These are phyloP conservation scores for Hypoxylon sp. DNA, from an alignment of 2,329 filamentous ascomycete species.

Conservation along the genomic window DNA sequence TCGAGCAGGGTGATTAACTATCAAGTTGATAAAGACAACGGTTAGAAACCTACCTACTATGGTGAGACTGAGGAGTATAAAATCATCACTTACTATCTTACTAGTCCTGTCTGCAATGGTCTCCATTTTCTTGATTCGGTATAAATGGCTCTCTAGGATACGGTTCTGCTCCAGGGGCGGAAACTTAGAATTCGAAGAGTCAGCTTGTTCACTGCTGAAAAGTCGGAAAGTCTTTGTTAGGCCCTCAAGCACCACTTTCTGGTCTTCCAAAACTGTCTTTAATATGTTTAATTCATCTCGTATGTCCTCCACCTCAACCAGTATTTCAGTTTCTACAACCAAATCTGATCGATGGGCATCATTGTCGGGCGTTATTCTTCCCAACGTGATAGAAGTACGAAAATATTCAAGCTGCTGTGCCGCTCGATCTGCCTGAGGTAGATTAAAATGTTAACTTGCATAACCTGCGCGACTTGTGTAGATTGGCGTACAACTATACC, in stretches of 20 bases:
- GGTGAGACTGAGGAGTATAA: neutral
- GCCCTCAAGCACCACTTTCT: slow-evolving; percentile 1
- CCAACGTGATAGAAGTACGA: neutral
- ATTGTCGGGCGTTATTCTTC: neutral
- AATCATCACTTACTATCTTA: neutral
- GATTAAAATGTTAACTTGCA: neutral
- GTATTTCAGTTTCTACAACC: neutral
- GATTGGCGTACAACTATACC: slow-evolving; percentile 8
- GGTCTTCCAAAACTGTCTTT: slow-evolving; percentile 4
- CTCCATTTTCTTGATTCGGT: slow-evolving; percentile 6
- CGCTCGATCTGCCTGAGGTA: neutral
- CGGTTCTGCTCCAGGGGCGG: neutral
- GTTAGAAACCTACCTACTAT: neutral
- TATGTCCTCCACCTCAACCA: slow-evolving; percentile 4
- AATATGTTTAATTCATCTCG: slow-evolving; percentile 5
- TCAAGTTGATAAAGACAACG: neutral
- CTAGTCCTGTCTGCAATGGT: slow-evolving; percentile 10
- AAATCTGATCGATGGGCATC: neutral
- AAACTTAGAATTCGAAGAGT: neutral
- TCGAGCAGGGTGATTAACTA: slow-evolving; percentile 4
- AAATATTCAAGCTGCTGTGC: slow-evolving; percentile 4
- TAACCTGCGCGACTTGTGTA: neutral
- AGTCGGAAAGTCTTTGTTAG: slow-evolving; percentile 1
- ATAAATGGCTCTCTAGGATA: slow-evolving; percentile 3
- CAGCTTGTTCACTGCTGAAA: neutral